Conservation (phyloP, 805 yeast genomes). For the Ogataea degrootiae region DNA sequence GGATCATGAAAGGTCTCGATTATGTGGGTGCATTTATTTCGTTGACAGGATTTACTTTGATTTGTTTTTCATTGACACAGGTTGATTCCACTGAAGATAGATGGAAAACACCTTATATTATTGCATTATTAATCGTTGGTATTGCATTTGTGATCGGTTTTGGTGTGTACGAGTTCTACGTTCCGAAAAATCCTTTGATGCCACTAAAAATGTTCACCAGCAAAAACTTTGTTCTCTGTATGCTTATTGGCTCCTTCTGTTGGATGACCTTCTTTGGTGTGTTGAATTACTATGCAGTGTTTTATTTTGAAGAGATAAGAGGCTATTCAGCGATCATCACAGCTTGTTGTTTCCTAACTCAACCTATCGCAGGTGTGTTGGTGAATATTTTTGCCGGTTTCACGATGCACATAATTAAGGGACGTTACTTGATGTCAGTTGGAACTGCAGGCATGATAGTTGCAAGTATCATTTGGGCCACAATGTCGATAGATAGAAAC, state of each 20-base stretch:
- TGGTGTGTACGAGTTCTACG: slow-evolving; percentile 34
- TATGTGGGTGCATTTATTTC: slow-evolving; percentile 41
- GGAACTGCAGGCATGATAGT: slow-evolving; percentile 34
- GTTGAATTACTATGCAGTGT: slow-evolving; percentile 34
- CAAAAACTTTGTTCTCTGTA: slow-evolving; percentile 34
- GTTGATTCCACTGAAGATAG: slow-evolving; percentile 36
- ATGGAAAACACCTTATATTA: slow-evolving; percentile 44
- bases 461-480: slow-evolving; percentile 39
- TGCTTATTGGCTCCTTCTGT: slow-evolving; percentile 32
- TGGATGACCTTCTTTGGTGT: slow-evolving; percentile 42
- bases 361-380: slow-evolving; percentile 37
- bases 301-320: slow-evolving; percentile 39
- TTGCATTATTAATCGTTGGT: slow-evolving; percentile 39
- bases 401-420: slow-evolving; percentile 41
- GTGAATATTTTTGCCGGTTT: slow-evolving; percentile 44
- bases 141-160: slow-evolving; percentile 29
- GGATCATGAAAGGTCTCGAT: slow-evolving; percentile 30
- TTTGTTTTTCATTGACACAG: slow-evolving; percentile 42
- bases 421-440: slow-evolving; percentile 31
- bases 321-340: slow-evolving; percentile 36
- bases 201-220: slow-evolving; percentile 40
- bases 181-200: slow-evolving; percentile 42
- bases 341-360: slow-evolving; percentile 40
- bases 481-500: slow-evolving; percentile 29
- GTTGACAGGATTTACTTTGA: slow-evolving; percentile 34